Evolutionary conservation across 2,329 filamentous ascomycete genomes (phyloP), one percentile per base, ranked within the genome.

Genomic region (Colletotrichum filicis): DNA sequence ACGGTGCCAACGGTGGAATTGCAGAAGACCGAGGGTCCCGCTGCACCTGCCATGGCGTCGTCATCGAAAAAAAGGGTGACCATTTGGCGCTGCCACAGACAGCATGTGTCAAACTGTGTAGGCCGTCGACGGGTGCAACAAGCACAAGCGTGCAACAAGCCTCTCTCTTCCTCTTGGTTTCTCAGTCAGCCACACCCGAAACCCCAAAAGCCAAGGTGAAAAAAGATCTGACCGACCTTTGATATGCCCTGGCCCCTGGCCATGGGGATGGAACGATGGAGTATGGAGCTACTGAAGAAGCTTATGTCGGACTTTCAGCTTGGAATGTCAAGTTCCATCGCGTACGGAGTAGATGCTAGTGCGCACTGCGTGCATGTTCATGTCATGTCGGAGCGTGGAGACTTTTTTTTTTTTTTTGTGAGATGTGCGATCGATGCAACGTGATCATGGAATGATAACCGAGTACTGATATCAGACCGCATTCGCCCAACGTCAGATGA

Each of bases 401-500:
- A n/a, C 42, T 49, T 52, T 6, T 55, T 42, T 42, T 42, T 42
- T 22, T 22, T 42, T 16, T 28, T 55, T 55, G 42, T n/a, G 22
- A 35, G 26, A n/a, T 30, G 19, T 22, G 14, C 22, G 28, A 14
- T 49, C 30, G 16, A 65, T 65, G 62, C 62, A 64, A 64, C 46
- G 49, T 55, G 28, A 28, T 28, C 59, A 28, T 30, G 32, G 14
- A 49, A 28, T 35, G 30, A 37, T 24, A 22, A 32, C 30, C 16
- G 32, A 30, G 24, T 30, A 35, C n/a, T 19, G 42, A 22, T n/a
- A 49, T 22, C 42, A 9, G 19, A 22, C 66, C 42, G 68, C 68
- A 67, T 61, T 24, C 35, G 63, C 26, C 53, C 37, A 52, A 66
- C 3, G 56, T 61, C 63, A 71, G 62, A 71, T 71, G 63, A 61